phyloP scores from a whole-genome alignment of 2,329 filamentous ascomycete genomes.

The Neoascochyta sp. region DNA sequence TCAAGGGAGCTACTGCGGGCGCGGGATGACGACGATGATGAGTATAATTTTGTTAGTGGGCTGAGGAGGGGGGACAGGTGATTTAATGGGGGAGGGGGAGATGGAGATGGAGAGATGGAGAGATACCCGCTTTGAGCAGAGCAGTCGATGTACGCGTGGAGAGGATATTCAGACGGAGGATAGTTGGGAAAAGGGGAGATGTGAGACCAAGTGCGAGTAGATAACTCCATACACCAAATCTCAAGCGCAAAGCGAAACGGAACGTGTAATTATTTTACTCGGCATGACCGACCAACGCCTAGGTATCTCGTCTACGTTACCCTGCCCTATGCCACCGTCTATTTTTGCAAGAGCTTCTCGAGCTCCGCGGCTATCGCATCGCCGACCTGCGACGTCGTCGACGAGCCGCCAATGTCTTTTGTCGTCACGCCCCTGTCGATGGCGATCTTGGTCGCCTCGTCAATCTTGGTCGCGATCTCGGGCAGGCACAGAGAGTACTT shows the following conservation, averaged over 20 bases:
- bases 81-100: too few relatives aligned
- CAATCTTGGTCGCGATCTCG: constrained; percentile 71
- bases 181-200: too few relatives aligned
- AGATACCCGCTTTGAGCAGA: too few relatives aligned
- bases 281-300: too few relatives aligned
- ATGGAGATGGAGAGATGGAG: too few relatives aligned
- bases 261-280: neutral
- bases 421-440: constrained; percentile 78
- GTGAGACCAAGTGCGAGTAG: too few relatives aligned
- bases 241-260: too few relatives aligned
- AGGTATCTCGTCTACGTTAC: too few relatives aligned
- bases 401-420: constrained; percentile 76
- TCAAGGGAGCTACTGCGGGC: constrained; percentile 32
- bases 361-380: constrained; percentile 77
- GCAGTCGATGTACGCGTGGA: too few relatives aligned
- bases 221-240: too few relatives aligned
- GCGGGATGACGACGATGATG: constrained; percentile 32
- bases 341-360: constrained; percentile 57
- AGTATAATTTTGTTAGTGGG: constrained; percentile 36
- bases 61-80: too few relatives aligned
- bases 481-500: constrained; percentile 84
- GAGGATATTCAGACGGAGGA: too few relatives aligned
- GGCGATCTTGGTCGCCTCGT: constrained; percentile 73
- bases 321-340: constrained; percentile 2
- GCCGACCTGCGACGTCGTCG: constrained; percentile 73